A percentile compares a stretch with the other conserved stretches of the same genome.
phyloP scores from a whole-genome alignment of 2,329 filamentous ascomycete genomes.

The Microsporum audouinii region DNA sequence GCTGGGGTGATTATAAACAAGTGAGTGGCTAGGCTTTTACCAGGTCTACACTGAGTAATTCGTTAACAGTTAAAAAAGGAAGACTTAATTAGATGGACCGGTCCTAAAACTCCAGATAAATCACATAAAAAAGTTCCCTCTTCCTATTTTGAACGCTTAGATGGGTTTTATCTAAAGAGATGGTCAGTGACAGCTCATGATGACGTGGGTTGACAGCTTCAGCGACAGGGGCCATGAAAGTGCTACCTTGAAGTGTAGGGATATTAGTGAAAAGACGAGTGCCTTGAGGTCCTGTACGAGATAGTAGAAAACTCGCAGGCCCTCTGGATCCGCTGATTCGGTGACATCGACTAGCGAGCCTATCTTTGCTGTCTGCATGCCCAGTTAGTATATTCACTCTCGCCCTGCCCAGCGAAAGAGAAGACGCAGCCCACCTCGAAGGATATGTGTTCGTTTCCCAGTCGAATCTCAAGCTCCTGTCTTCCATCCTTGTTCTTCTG shows the following conservation, averaged over 20 bases:
- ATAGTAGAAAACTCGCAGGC: constrained; percentile 95
- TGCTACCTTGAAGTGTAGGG: constrained; percentile 82
- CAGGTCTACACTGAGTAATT: background rate
- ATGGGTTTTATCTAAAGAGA: constrained; percentile 40
- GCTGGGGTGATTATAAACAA: background rate
- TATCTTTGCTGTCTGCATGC: constrained; percentile 79
- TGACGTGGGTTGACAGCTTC: background rate
- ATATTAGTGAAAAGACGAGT: constrained; percentile 89
- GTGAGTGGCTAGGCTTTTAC: background rate
- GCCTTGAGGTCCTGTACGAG: constrained; percentile 96
- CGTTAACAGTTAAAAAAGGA: background rate
- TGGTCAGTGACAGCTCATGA: background rate
- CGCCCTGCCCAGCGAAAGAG: background rate
- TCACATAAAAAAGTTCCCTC: constrained; percentile 3
- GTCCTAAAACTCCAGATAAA: background rate
- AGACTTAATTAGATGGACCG: background rate
- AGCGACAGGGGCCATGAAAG: constrained; percentile 3
- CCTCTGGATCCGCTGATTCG: constrained; percentile 90
- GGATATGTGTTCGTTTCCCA: constrained; percentile 92
- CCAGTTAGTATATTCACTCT: background rate
- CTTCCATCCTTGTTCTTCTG: constrained; percentile 98
- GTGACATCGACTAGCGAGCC: constrained; percentile 94
- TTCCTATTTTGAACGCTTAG: constrained; percentile 17
- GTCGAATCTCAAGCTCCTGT: constrained; percentile 86
- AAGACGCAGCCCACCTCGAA: constrained; percentile 60